Conservation (phyloP, 176 grass and related monocot genomes). For the Cenchrus purpureus region DNA sequence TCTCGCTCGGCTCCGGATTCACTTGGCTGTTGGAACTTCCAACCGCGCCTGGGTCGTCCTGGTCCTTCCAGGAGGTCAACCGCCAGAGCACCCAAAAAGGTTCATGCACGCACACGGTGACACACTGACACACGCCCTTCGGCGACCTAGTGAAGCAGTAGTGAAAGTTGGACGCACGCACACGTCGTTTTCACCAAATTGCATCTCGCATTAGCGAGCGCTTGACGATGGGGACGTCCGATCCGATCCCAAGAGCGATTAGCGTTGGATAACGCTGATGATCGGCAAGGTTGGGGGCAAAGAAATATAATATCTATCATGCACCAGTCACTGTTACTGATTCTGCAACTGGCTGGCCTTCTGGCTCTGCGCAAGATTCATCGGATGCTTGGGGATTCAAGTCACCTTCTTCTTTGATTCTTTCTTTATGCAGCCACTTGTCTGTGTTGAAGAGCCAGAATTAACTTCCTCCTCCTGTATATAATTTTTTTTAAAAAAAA, state of each 20-base stretch:
- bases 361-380: neutral
- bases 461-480: neutral
- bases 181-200: conserved; percentile 10
- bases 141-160: neutral
- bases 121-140: neutral
- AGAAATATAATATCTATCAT: neutral
- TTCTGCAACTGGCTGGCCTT: neutral
- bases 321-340: neutral
- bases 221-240: conserved; percentile 3
- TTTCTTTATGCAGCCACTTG: neutral
- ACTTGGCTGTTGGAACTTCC: conserved; percentile 36
- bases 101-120: neutral
- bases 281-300: neutral
- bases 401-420: neutral
- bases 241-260: neutral
- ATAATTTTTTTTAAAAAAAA: neutral
- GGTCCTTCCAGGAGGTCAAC: conserved; percentile 20
- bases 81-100: neutral
- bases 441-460: conserved; percentile 2
- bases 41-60: neutral
- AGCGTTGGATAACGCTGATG: neutral
- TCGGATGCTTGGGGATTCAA: neutral
- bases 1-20: conserved; percentile 2
- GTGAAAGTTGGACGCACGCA: conserved; percentile 1
- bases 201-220: neutral